Evolutionary conservation across 495 filamentous ascomycete genomes (phyloP).

Genomic region (Hypoxylon intermedium): DNA sequence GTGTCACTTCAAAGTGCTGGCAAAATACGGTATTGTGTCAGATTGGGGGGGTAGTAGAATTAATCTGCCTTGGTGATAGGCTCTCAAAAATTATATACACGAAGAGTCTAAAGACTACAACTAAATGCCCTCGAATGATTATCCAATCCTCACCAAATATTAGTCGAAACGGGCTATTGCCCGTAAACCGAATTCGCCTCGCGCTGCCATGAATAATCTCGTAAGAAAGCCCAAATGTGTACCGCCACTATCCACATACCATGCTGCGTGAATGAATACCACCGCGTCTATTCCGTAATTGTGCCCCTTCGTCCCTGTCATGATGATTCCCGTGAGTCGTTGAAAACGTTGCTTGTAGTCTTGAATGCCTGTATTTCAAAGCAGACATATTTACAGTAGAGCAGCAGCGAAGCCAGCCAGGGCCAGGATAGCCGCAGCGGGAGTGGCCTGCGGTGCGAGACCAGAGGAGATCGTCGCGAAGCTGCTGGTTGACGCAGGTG

Average conservation of each 20-base stretch:
- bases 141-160: conserved; percentile 15
- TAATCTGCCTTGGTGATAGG: conserved; percentile 20
- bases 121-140: conserved; percentile 14
- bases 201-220: neutral
- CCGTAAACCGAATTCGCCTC: conserved; percentile 9
- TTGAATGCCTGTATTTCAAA: conserved; percentile 14
- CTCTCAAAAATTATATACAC: conserved; percentile 27
- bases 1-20: too few species aligned
- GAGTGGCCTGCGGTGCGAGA: conserved; percentile 36
- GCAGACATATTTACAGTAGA: conserved; percentile 42
- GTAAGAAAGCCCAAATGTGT: neutral
- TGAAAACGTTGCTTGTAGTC: neutral
- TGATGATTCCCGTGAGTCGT: neutral
- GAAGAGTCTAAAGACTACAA: conserved; percentile 12
- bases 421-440: conserved; percentile 46
- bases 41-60: conserved; percentile 10
- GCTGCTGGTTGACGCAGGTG: conserved; percentile 9
- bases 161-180: conserved; percentile 7
- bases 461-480: conserved; percentile 36
- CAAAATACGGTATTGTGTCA: too few species aligned
- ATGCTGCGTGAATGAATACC: conserved; percentile 11
- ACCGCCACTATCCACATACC: conserved; percentile 5
- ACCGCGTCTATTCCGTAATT: neutral
- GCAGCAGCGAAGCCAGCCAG: conserved; percentile 46
- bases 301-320: conserved; percentile 1